Base-by-base conservation (phyloP, 2,329 filamentous ascomycete genomes). In the Tolypocladium ovalisporum region DNA sequence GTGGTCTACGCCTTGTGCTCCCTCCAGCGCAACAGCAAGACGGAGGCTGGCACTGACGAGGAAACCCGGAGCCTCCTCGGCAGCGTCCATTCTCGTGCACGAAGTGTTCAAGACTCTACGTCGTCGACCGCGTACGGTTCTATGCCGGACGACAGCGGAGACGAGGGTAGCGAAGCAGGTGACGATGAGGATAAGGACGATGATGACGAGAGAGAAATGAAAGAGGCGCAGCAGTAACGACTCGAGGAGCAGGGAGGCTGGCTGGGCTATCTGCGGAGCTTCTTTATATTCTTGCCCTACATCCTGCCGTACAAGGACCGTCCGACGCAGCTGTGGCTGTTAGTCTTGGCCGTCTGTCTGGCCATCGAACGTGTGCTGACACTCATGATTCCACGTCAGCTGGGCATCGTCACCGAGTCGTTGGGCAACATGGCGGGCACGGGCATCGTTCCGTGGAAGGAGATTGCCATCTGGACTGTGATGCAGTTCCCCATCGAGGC, bases 361-460 rank as follows among this genome's bases (percentile, higher is more conserved):
- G 51, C 61, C 0, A 61, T 57, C 10, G 60, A 62, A 1, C 62
- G 70, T 42, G 64, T 60, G 1, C 56, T 71, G 24, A 68, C 67
- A n/a, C 58, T 73, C 7, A 8, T 71, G 22, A 60, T 71, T 0
- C 70, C 70, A 0, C 61, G 60, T 1, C 70, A 73, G 35, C 59
- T 73, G 3, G 70, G 69, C 0, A 59, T 68, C 1, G 62, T 71
- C 29, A 62, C 67, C 1, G 69, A 73, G 37, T 61, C 64, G 17
- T 55, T 71, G 22, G 51, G 57, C n/a, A 29, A 22, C 15, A 55
- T 57, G 47, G 37, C 52, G 5, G 56, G 68, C n/a, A 61, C 58
- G 0, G 64, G 63, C 7, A 22, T 61, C 17, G 51, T 57, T 1
- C 65, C 67, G 0, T 69, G 64, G 51, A 54, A 55, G 0, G 59